Evolutionary conservation across 1,139 yeast species (phyloP).

Genomic region (Hansenula lynferdii): DNA sequence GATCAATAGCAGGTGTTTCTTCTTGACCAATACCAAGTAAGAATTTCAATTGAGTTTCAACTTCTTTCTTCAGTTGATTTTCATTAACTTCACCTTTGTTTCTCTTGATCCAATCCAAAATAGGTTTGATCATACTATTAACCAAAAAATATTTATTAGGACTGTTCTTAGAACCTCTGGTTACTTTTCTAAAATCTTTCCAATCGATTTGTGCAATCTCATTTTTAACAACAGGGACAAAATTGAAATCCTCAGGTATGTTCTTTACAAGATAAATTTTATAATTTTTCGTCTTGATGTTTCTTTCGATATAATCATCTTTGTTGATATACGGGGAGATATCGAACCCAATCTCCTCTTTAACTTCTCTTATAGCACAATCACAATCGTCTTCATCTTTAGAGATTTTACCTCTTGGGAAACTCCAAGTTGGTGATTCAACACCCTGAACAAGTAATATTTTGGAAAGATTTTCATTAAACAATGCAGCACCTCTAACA

Average conservation of each 20-base stretch:
- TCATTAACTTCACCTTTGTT: constrained; percentile 51
- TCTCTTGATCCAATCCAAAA: constrained; percentile 51
- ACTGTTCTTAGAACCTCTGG: constrained; percentile 27
- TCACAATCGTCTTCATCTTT: constrained; percentile 87
- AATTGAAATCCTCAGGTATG: constrained; percentile 71
- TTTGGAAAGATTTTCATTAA: constrained; percentile 67
- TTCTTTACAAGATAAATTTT: constrained; percentile 75
- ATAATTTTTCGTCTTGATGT: constrained; percentile 78
- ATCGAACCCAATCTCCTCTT: constrained; percentile 95
- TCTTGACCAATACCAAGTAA: constrained; percentile 51
- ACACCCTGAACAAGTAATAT: constrained; percentile 81
- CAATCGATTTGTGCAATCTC: constrained; percentile 76
- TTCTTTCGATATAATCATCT: constrained; percentile 75
- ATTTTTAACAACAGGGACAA: constrained; percentile 78
- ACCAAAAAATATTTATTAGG: constrained; percentile 51
- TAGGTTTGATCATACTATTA: constrained; percentile 55
- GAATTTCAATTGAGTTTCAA: constrained; percentile 59
- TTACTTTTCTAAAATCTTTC: constrained; percentile 44
- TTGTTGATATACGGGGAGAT: constrained; percentile 62
- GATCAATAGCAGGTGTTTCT: constrained; percentile 39
- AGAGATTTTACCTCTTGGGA: constrained; percentile 95
- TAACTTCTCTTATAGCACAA: constrained; percentile 92
- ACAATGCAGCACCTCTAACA: constrained; percentile 91
- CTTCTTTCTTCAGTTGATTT: constrained; percentile 40
- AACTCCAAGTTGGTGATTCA: constrained; percentile 87